Evolutionary conservation across 768 basidiomycete species (phyloP), one percentile per base, ranked within the genome.

Genomic region (Amanita pseudoporphyria): DNA sequence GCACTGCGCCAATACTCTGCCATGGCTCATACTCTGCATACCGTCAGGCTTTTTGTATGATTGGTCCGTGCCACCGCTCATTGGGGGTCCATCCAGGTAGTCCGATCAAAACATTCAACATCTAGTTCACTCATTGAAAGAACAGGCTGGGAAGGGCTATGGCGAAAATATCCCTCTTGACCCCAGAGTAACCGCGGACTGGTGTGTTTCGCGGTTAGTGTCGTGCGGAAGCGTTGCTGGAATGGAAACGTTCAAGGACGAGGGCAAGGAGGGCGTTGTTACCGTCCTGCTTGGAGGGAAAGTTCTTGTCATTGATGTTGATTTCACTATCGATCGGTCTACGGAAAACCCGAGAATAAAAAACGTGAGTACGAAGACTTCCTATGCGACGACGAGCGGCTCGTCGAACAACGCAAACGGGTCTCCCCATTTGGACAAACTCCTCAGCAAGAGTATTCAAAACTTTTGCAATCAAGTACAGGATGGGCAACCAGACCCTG

Each of bases 251-350:
- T 89, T 85, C 68, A 77, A 73, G 52, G 86, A 87, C 54, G 73
- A 77, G 40, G 65, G 65, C 16, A 69, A 70, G 32, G 73, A 72
- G 52, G 75, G 73, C 13, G 67, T 67, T 21, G 67, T 74, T 35
- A 81, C 74, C 0, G 66, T 87, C 33, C 73, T 82, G 16, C 73
- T 88, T 32, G 87, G 80, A 3, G 87, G 87, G 1, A 87, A 87
- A 61, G 79, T 87, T n/a, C 67, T 90, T 9, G 86, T 89, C 30
- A 66, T 89, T 47, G 87, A 90, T 60, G 72, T 88, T 52, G 82
- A 86, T 56, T 75, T 90, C 54, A 58, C 67, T 12, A 62, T 81
- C 51, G 66, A 75, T 52, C 66, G 62, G 19, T 59, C 60, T 9
- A 60, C 67, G 0, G 54, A 58, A 13, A 59, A 59, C 16, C 72